Conservation (phyloP, 331 rosid genomes). For the Quercus phellos region DNA sequence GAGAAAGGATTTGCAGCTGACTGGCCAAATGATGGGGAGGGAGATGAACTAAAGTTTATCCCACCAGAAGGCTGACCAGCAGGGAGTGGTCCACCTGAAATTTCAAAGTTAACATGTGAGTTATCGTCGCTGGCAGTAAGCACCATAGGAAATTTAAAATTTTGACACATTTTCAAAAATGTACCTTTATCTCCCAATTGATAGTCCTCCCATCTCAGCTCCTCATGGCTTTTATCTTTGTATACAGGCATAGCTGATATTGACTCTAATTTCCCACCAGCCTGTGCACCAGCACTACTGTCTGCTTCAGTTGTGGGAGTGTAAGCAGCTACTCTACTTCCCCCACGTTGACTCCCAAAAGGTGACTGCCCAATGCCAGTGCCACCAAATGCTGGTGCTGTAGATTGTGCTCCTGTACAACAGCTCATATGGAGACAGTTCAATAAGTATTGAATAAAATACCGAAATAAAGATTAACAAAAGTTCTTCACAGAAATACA, state of each 20-base stretch:
- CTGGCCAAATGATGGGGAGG: constrained; percentile 59
- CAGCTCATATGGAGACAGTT: constrained; percentile 8
- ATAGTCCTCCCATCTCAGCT: constrained; percentile 97
- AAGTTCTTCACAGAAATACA: neutral
- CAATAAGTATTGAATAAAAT: constrained; percentile 11
- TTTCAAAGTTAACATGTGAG: neutral
- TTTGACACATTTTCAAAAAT: neutral
- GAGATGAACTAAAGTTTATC: constrained; percentile 47
- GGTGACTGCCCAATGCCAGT: constrained; percentile 46
- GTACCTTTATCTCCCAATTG: constrained; percentile 92
- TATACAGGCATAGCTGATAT: constrained; percentile 86
- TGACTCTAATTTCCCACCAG: constrained; percentile 58
- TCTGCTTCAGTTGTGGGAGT: constrained; percentile 65
- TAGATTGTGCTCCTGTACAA: constrained; percentile 62
- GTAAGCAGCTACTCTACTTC: constrained; percentile 73
- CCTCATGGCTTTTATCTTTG: constrained; percentile 95
- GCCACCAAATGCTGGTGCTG: constrained; percentile 53
- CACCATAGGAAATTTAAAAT: neutral
- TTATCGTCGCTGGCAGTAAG: neutral
- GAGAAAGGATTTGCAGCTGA: constrained; percentile 45
- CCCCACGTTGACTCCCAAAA: constrained; percentile 80
- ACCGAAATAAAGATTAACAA: neutral
- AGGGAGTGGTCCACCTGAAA: constrained; percentile 83
- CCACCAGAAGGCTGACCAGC: constrained; percentile 37
- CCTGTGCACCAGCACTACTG: constrained; percentile 51